phyloP scores from a whole-genome alignment of 495 filamentous ascomycete species.

The Amphirosellinia nigrospora region DNA sequence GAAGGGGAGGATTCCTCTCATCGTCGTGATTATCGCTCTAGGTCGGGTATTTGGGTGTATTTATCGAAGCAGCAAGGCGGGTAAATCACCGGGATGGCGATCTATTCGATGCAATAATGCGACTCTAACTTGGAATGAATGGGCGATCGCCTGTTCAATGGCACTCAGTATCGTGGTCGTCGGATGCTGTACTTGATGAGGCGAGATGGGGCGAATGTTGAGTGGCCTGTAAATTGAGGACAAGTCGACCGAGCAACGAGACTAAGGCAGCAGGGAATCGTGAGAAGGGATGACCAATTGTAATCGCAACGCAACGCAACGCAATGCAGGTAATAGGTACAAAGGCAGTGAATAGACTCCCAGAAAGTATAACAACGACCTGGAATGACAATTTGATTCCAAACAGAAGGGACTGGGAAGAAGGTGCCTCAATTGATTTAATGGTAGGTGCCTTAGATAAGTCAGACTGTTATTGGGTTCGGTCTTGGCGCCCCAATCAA shows the following conservation, averaged over 20 bases:
- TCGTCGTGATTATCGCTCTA: too few relatives aligned
- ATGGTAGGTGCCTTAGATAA: not conserved
- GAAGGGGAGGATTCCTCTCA: not conserved
- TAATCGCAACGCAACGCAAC: not conserved
- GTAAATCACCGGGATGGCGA: not conserved
- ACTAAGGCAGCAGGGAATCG: not conserved
- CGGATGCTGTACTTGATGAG: not conserved
- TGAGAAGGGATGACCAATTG: not conserved
- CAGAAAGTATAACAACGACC: not conserved
- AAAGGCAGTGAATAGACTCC: not conserved
- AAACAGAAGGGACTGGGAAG: not conserved
- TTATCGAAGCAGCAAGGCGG: not conserved
- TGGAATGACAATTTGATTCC: not conserved
- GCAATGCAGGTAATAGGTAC: not conserved
- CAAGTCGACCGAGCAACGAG: slow-evolving; percentile 12
- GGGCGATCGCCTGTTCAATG: not conserved
- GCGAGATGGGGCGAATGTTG: not conserved
- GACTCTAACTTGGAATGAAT: not conserved
- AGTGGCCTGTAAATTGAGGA: not conserved
- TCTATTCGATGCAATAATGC: not conserved
- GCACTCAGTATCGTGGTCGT: not conserved
- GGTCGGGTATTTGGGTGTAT: not conserved
- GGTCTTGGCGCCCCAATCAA: not conserved
- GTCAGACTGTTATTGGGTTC: not conserved
- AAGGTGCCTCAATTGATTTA: not conserved